phyloP scores from a whole-genome alignment of 352 stramenopile genomes.

The Globisporangium spinosum region DNA sequence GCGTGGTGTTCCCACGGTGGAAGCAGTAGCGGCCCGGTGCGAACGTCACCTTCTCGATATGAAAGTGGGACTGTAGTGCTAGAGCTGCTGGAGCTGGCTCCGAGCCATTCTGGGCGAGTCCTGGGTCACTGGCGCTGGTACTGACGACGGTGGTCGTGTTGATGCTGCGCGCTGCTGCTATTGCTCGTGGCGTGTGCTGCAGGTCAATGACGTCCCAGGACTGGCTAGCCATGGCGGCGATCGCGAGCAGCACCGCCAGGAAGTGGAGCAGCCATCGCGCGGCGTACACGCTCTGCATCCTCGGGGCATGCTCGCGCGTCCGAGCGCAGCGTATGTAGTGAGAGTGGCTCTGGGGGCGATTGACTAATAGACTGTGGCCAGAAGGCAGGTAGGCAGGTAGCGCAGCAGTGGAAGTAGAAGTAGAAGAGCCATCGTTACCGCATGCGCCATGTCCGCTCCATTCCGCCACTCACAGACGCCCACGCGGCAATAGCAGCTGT shows the following conservation, averaged over 20 bases:
- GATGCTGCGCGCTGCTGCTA: too few species aligned
- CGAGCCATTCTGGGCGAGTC: constrained; percentile 6
- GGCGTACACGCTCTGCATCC: constrained; percentile 14
- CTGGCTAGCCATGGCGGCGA: constrained; percentile 25
- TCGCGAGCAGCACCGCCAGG: constrained; percentile 26
- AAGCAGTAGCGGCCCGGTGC: constrained; percentile 48
- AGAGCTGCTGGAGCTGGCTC: constrained; percentile 2
- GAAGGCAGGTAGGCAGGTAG: too few species aligned
- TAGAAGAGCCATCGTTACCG: too few species aligned
- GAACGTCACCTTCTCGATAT: constrained; percentile 29
- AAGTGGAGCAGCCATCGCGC: constrained; percentile 23
- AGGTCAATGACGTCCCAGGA: constrained; percentile 35
- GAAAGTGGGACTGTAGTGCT: neutral
- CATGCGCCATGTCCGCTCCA: too few species aligned
- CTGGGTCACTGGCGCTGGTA: neutral
- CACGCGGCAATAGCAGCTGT: too few species aligned
- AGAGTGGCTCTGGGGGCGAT: neutral
- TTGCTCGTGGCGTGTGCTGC: neutral
- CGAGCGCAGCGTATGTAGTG: neutral
- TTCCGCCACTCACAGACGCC: too few species aligned
- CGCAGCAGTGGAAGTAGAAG: too few species aligned
- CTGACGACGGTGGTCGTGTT: too few species aligned
- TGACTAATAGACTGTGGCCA: neutral
- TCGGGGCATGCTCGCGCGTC: constrained; percentile 6
- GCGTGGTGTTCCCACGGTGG: constrained; percentile 26